Evolutionary conservation across 1,139 yeast species (phyloP).

Genomic region (Suhomyces panamericanus): DNA sequence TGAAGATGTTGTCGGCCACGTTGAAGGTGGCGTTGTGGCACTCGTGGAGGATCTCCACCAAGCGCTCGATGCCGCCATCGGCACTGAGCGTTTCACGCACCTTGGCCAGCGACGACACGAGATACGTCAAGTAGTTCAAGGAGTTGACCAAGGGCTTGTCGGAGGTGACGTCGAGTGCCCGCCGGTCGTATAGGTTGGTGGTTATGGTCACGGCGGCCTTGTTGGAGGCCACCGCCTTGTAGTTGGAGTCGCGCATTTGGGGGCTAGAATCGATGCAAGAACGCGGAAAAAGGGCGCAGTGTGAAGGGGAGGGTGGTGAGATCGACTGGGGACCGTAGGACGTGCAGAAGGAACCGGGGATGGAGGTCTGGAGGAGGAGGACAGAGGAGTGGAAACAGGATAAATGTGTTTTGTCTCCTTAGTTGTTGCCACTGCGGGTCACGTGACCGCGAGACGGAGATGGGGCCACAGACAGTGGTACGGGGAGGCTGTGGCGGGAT

Average conservation of each 20-base stretch:
- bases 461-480: background rate
- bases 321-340: too few species aligned
- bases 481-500: too few species aligned
- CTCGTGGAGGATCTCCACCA: conserved; percentile 81
- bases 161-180: conserved; percentile 89
- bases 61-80: conserved; percentile 91
- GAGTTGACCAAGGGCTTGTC: conserved; percentile 91
- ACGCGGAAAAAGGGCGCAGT: background rate
- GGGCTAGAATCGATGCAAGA: background rate
- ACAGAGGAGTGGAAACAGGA: background rate
- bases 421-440: conserved; percentile 6
- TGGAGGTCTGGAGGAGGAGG: background rate
- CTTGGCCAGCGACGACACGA: conserved; percentile 82
- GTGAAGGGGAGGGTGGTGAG: background rate
- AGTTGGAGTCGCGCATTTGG: conserved; percentile 86
- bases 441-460: conserved; percentile 1
- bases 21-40: conserved; percentile 52
- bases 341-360: too few species aligned
- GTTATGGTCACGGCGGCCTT: conserved; percentile 91
- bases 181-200: conserved; percentile 81
- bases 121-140: conserved; percentile 80
- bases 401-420: background rate
- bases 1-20: conserved; percentile 40
- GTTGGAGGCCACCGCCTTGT: conserved; percentile 73
- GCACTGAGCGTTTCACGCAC: conserved; percentile 84